phyloP scores from a whole-genome alignment of 192 early-diverging fungal species.

The Geranomyces michiganensis region DNA sequence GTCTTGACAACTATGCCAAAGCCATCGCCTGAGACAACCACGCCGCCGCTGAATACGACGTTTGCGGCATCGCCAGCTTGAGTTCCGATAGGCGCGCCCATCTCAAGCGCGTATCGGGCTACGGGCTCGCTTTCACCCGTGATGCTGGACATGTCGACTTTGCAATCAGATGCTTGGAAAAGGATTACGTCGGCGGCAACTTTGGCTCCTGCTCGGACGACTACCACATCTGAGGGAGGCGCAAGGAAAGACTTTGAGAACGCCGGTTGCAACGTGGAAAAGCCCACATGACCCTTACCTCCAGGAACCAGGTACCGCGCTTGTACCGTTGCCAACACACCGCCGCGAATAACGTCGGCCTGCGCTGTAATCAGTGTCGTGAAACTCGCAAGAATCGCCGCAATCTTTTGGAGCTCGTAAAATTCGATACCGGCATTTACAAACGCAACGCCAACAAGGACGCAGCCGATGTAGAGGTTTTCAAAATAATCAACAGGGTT shows the following conservation, averaged over 20 bases:
- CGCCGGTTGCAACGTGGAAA: too few species aligned
- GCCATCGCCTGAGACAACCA: constrained; percentile 51
- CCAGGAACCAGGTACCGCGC: constrained; percentile 48
- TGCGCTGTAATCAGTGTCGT: constrained; percentile 48
- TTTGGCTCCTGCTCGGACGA: constrained; percentile 44
- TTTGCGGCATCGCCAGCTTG: constrained; percentile 54
- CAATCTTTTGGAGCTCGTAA: constrained; percentile 66
- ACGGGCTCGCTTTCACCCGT: constrained; percentile 59
- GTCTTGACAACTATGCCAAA: constrained; percentile 54
- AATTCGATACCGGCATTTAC: constrained; percentile 61
- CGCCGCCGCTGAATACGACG: constrained; percentile 50
- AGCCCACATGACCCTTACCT: neutral
- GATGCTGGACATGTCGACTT: constrained; percentile 52
- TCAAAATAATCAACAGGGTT: constrained; percentile 75
- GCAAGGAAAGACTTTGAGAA: neutral
- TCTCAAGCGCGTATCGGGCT: constrained; percentile 26
- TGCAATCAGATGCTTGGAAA: constrained; percentile 40
- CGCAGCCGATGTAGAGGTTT: constrained; percentile 65
- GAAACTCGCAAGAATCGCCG: constrained; percentile 65
- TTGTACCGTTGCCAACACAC: constrained; percentile 17
- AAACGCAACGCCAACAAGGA: constrained; percentile 54
- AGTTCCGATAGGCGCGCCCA: constrained; percentile 6
- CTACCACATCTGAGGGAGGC: constrained; percentile 38
- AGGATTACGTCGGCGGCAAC: constrained; percentile 51
- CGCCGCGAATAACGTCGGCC: constrained; percentile 41